Percentiles rank a stretch among this genome's conserved stretches.
These are phyloP conservation scores for Cryptococcus sp. DNA, from an alignment of 1,284 basidiomycete species.

Conservation along the genomic window DNA sequence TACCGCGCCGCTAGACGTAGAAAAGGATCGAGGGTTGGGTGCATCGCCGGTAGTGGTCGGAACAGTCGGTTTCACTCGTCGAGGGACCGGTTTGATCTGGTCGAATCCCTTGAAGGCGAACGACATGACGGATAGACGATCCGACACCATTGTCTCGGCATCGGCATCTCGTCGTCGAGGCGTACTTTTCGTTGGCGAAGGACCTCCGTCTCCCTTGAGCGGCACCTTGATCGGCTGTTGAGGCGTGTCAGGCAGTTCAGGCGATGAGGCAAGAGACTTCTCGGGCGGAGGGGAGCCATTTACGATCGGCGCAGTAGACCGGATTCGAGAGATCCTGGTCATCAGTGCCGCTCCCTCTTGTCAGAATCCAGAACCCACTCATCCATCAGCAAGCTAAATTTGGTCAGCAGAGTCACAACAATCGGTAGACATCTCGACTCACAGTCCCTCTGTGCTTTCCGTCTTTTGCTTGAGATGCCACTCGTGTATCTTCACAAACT, in stretches of 20 bases:
- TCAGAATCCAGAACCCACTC: constrained; percentile 56
- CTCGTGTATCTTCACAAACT: constrained; percentile 66
- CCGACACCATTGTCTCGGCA: constrained; percentile 25
- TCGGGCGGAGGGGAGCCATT: neutral
- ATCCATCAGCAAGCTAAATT: constrained; percentile 65
- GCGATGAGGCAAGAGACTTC: neutral
- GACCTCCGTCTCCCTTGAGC: constrained; percentile 20
- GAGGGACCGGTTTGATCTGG: constrained; percentile 11
- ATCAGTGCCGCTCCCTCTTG: neutral
- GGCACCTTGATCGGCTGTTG: constrained; percentile 18
- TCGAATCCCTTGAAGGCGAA: constrained; percentile 32
- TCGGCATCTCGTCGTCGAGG: constrained; percentile 14
- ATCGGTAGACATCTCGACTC: neutral
- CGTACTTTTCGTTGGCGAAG: constrained; percentile 6
- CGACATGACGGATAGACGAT: constrained; percentile 37
- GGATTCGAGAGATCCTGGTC: constrained; percentile 8
- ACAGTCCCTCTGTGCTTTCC: constrained; percentile 15
- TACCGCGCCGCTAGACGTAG: constrained; percentile 2
- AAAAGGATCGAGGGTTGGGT: neutral
- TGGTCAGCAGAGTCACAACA: constrained; percentile 50
- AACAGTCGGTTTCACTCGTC: neutral
- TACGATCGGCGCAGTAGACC: constrained; percentile 1
- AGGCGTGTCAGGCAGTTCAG: constrained; percentile 2
- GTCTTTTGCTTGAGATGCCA: constrained; percentile 52
- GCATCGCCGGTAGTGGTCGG: neutral